Evolutionary conservation across 345 rosid genomes (phyloP).

Genomic region (Syzygium aqueum): DNA sequence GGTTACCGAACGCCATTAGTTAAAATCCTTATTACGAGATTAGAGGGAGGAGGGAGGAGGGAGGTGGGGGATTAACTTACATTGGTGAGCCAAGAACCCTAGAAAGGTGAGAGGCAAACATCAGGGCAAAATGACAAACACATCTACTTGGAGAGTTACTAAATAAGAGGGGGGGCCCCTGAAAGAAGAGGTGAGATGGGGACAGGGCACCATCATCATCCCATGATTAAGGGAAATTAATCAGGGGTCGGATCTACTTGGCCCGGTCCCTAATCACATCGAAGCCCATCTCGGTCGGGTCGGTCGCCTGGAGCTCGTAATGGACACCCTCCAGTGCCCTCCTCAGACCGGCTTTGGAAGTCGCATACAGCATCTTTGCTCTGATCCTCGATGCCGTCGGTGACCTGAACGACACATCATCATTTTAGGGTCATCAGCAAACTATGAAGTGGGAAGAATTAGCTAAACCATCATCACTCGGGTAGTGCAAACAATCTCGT

Average conservation of each 20-base stretch:
- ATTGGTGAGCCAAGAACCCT: conserved; percentile 7
- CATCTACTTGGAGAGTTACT: conserved; percentile 29
- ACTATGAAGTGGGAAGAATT: not conserved
- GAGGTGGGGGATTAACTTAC: not conserved
- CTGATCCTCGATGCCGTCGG: conserved; percentile 80
- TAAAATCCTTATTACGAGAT: not conserved
- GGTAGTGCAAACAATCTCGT: not conserved
- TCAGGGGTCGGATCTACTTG: conserved; percentile 17
- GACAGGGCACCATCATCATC: not conserved
- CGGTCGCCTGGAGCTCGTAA: conserved; percentile 94
- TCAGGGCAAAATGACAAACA: not conserved
- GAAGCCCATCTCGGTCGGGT: conserved; percentile 91
- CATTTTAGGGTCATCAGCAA: not conserved
- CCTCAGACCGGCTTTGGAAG: conserved; percentile 79
- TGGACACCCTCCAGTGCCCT: conserved; percentile 86
- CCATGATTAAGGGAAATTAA: not conserved
- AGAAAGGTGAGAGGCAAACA: not conserved
- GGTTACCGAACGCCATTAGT: not conserved
- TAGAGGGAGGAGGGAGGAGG: not conserved
- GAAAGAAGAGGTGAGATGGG: not conserved
- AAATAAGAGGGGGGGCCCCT: conserved; percentile 12
- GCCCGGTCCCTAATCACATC: conserved; percentile 79
- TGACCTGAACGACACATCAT: conserved; percentile 32
- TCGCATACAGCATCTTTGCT: conserved; percentile 82
- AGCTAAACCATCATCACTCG: not conserved